Evolutionary conservation across 768 basidiomycete species (phyloP).

Genomic region (Suillus subluteus): DNA sequence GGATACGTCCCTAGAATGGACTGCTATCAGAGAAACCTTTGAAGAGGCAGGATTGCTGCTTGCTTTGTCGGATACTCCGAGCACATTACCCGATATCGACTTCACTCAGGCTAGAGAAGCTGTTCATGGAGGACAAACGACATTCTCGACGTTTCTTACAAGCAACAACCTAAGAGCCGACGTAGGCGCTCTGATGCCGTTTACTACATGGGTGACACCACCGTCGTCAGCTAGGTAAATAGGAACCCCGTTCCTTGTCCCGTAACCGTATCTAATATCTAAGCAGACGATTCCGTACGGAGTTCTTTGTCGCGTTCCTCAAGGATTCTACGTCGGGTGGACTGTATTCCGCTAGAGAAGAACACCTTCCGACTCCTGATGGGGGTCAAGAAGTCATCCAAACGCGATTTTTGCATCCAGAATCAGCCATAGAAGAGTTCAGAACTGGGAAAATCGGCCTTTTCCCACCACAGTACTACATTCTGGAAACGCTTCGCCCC

Average conservation of each 20-base stretch:
- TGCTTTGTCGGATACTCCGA: constrained; percentile 42
- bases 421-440: constrained; percentile 55
- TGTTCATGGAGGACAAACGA: constrained; percentile 54
- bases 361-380: constrained; percentile 67
- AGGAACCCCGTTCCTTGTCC: background rate
- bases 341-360: constrained; percentile 57
- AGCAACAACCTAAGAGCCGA: constrained; percentile 49
- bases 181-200: constrained; percentile 55
- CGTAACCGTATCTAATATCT: constrained; percentile 8
- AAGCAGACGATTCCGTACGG: constrained; percentile 70
- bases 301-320: constrained; percentile 71
- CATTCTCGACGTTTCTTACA: constrained; percentile 57
- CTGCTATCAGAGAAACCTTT: constrained; percentile 77
- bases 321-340: constrained; percentile 44
- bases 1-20: constrained; percentile 57
- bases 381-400: constrained; percentile 71
- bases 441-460: constrained; percentile 53
- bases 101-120: constrained; percentile 58
- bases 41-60: constrained; percentile 74
- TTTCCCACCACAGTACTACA: constrained; percentile 79
- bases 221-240: constrained; percentile 50
- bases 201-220: constrained; percentile 81
- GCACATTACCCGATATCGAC: constrained; percentile 34
- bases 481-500: constrained; percentile 61
- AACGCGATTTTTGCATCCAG: constrained; percentile 66